These are phyloP conservation scores for Naganishia kalamii DNA, from an alignment of 768 basidiomycete genomes.

Conservation along the genomic window DNA sequence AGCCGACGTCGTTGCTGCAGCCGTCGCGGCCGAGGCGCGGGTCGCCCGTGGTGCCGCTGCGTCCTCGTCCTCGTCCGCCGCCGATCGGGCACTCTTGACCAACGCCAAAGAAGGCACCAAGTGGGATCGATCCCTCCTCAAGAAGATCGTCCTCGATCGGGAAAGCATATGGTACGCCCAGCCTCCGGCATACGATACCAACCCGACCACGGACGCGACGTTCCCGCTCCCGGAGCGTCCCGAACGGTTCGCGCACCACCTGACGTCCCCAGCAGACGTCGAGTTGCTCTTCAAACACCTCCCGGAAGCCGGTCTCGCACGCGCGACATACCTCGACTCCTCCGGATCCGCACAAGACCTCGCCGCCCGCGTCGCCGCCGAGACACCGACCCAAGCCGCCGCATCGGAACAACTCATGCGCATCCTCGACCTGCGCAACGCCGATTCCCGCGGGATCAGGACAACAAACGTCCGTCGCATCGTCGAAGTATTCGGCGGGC, in stretches of 20 bases:
- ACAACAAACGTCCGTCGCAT: constrained; percentile 79
- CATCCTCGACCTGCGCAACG: constrained; percentile 76
- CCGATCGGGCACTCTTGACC: constrained; percentile 15
- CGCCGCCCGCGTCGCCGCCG: constrained; percentile 5
- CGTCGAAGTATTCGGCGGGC: constrained; percentile 66
- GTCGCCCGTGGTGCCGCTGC: constrained; percentile 14
- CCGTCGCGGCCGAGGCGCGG: constrained; percentile 10
- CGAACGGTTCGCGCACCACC: constrained; percentile 27
- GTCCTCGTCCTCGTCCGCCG: neutral
- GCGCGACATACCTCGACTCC: constrained; percentile 19
- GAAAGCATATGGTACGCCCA: constrained; percentile 31
- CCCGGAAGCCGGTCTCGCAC: constrained; percentile 53
- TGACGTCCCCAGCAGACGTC: constrained; percentile 49
- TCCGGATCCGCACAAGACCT: constrained; percentile 12
- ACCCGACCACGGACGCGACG: constrained; percentile 12
- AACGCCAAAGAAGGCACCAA: neutral
- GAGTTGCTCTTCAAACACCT: constrained; percentile 61
- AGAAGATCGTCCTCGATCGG: constrained; percentile 30
- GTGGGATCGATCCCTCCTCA: constrained; percentile 34
- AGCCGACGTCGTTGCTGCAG: constrained; percentile 29
- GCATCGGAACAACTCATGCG: constrained; percentile 54
- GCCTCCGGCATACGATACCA: constrained; percentile 28
- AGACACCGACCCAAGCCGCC: constrained; percentile 35
- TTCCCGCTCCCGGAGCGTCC: constrained; percentile 23
- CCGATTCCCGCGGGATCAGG: constrained; percentile 76